Base-by-base conservation (phyloP, 495 filamentous ascomycete genomes). In the Podospora pseudopauciseta region DNA sequence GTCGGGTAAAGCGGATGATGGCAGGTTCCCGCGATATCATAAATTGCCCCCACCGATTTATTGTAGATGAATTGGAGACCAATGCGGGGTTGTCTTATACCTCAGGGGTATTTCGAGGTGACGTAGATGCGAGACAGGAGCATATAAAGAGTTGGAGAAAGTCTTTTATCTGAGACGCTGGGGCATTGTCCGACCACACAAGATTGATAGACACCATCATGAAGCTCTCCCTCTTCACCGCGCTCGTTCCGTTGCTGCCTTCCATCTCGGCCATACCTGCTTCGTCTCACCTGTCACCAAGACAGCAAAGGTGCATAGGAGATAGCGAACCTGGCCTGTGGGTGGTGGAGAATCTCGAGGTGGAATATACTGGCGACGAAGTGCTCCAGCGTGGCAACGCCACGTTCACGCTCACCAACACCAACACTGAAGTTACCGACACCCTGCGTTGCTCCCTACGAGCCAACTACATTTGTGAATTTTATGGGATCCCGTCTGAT, bases 401-500 rank as follows among this genome's bases (percentile, higher is more conserved):
- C 9, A 64, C 53, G 1, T 70, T 63, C 28, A 65, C 60, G 5
- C 30, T 70, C 20, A 65, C 62, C 7, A 64, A 67, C 57, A 64
- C 60, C 18, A 2, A 64, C 4, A 59, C 65, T 4, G 61, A 61
- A 30, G 56, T 34, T 0, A 65, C 54, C 5, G 65, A 70, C 23
- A 19, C 11, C 0, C 4, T 70, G 7, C 19, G 20, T 18, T 70
- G 68, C n/a, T 1, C 53, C 3, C 32, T 70, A 26, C 60, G 65
- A 2, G 53, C 65, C 32, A 70, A 70, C 57, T 70, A 70, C 62
- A 53, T 67, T 7, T 70, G 68, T 26, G 68, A 70, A 34, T 19
- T 70, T 34, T 59, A 61, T 13, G 68, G 65, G 5, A 70, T 65
- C 0, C 53, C 55, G 7, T n/a, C 18, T 5, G 61, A 70, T 23